Percentiles rank a stretch among this genome's conserved stretches.
phyloP scores from a whole-genome alignment of 2,329 filamentous ascomycete species.

The Botrytis fabae region DNA sequence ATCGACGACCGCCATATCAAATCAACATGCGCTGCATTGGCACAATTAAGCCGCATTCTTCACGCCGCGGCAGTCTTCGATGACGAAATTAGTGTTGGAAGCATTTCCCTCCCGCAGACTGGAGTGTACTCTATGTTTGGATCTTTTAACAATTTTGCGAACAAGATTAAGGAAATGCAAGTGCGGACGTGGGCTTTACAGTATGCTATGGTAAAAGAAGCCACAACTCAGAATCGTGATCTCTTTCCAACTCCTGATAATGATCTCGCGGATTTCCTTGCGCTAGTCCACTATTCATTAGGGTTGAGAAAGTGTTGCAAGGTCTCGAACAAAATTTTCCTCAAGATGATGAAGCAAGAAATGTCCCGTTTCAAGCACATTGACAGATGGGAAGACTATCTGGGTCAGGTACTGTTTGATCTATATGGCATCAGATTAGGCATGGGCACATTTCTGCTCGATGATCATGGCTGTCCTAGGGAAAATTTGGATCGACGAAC shows the following conservation, averaged over 20 bases:
- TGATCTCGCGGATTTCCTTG: constrained; percentile 76
- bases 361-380: constrained; percentile 73
- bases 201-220: constrained; percentile 77
- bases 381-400: constrained; percentile 81
- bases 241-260: constrained; percentile 66
- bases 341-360: constrained; percentile 86
- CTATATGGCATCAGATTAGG: constrained; percentile 79
- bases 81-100: constrained; percentile 79
- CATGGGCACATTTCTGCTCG: constrained; percentile 62
- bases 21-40: constrained; percentile 69
- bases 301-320: constrained; percentile 86
- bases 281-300: constrained; percentile 78
- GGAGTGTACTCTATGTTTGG: constrained; percentile 46
- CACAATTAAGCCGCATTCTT: constrained; percentile 70
- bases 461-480: constrained; percentile 76
- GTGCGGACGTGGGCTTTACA: constrained; percentile 85
- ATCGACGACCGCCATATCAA: constrained; percentile 77
- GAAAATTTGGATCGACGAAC: constrained; percentile 79
- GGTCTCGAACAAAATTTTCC: constrained; percentile 79
- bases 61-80: constrained; percentile 81
- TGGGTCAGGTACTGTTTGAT: constrained; percentile 82
- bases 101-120: constrained; percentile 60
- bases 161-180: constrained; percentile 81
- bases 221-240: constrained; percentile 64
- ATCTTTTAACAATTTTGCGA: constrained; percentile 58